Percentiles rank a stretch among this genome's conserved stretches.
phyloP scores from a whole-genome alignment of 768 basidiomycete species.

The Mrakia gelida region DNA sequence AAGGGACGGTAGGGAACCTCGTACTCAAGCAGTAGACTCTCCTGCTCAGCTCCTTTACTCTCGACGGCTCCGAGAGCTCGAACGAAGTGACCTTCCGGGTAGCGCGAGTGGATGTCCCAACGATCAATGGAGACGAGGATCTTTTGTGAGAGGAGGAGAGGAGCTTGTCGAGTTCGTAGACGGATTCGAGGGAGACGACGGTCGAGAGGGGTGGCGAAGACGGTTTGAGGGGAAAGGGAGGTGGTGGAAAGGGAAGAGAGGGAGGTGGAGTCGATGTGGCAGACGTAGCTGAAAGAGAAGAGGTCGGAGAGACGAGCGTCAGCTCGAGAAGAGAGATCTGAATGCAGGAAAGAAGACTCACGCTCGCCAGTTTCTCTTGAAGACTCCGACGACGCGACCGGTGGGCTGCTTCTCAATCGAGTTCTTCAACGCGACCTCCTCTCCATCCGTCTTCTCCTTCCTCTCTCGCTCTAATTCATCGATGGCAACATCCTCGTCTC shows the following conservation, averaged over 20 bases:
- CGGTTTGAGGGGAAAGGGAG: slow-evolving; percentile 69
- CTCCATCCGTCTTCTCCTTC: slow-evolving; percentile 42
- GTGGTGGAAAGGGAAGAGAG: slow-evolving; percentile 71
- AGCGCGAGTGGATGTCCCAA: slow-evolving; percentile 81
- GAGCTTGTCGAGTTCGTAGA: slow-evolving; percentile 89
- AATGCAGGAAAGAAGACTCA: slow-evolving; percentile 48
- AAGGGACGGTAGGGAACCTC: slow-evolving; percentile 96
- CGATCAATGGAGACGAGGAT: slow-evolving; percentile 92
- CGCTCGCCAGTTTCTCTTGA: slow-evolving; percentile 95
- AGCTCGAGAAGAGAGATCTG: background rate
- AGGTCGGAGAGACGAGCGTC: background rate
- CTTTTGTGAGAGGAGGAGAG: slow-evolving; percentile 80
- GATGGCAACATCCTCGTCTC: slow-evolving; percentile 58
- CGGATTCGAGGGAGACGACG: slow-evolving; percentile 88
- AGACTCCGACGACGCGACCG: slow-evolving; percentile 81
- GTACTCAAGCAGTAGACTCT: slow-evolving; percentile 85
- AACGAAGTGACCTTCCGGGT: slow-evolving; percentile 96
- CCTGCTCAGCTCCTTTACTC: slow-evolving; percentile 93
- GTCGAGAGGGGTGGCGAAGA: slow-evolving; percentile 91
- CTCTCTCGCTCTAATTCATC: slow-evolving; percentile 52
- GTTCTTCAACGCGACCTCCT: slow-evolving; percentile 41
- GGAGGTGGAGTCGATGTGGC: slow-evolving; percentile 87
- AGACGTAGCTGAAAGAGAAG: slow-evolving; percentile 65
- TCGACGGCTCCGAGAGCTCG: slow-evolving; percentile 84
- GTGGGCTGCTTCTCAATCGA: slow-evolving; percentile 73